These are phyloP conservation scores for Pseudogymnoascus sp. DNA, from an alignment of 2,329 filamentous ascomycete species.

Conservation along the genomic window DNA sequence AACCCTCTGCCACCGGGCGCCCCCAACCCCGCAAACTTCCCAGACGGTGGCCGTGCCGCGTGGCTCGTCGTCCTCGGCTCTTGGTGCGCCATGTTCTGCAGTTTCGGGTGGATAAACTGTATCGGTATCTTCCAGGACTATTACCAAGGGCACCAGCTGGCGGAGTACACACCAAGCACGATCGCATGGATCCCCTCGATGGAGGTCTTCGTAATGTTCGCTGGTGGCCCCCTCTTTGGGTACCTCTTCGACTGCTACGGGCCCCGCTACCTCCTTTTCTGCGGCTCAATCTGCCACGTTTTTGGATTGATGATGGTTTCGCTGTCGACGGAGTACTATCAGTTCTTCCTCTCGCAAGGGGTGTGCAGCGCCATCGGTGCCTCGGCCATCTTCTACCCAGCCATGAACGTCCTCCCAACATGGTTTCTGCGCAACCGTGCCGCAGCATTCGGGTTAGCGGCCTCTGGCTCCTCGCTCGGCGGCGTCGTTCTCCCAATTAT, in stretches of 20 bases:
- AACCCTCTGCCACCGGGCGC: not conserved
- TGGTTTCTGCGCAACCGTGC: conserved; percentile 43
- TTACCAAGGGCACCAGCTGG: conserved; percentile 43
- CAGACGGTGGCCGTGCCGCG: conserved; percentile 49
- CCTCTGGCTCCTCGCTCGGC: conserved; percentile 41
- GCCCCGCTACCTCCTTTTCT: conserved; percentile 44
- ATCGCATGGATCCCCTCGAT: conserved; percentile 56
- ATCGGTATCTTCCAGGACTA: conserved; percentile 50
- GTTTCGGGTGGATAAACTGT: conserved; percentile 44
- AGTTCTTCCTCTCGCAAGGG: conserved; percentile 42
- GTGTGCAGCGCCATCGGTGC: conserved; percentile 37
- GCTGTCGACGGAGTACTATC: conserved; percentile 46
- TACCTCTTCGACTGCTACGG: conserved; percentile 56
- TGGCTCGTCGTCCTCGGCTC: conserved; percentile 48
- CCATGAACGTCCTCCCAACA: conserved; percentile 34
- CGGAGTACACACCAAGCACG: conserved; percentile 41
- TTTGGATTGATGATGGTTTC: conserved; percentile 57
- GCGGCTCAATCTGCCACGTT: conserved; percentile 47
- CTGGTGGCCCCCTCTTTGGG: conserved; percentile 53
- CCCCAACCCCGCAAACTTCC: conserved; percentile 21
- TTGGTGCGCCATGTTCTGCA: conserved; percentile 38
- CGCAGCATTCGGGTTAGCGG: conserved; percentile 40
- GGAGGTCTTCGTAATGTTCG: conserved; percentile 44
- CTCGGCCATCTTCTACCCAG: conserved; percentile 37
- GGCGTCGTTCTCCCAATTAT: conserved; percentile 56